Percentiles rank a stretch among this genome's conserved stretches.
These are phyloP conservation scores for Candida sanyiensis DNA, from an alignment of 805 yeast species.

Conservation along the genomic window DNA sequence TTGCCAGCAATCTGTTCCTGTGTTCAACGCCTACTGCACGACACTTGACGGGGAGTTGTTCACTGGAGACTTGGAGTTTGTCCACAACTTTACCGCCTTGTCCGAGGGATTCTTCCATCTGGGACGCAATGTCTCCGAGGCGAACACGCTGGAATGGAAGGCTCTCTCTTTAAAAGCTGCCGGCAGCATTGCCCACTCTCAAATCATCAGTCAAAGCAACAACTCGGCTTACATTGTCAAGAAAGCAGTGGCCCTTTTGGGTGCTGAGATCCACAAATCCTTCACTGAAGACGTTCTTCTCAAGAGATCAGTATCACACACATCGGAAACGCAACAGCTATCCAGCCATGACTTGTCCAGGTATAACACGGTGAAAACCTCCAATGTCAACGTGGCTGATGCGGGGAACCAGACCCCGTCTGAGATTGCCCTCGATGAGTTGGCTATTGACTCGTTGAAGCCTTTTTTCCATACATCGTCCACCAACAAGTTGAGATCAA, in stretches of 20 bases:
- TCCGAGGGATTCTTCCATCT: constrained; percentile 24
- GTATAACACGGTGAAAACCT: constrained; percentile 16
- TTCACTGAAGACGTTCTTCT: constrained; percentile 23
- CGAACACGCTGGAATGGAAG: constrained; percentile 32
- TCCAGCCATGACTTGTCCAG: constrained; percentile 7
- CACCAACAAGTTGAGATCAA: constrained; percentile 51
- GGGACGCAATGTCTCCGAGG: constrained; percentile 15
- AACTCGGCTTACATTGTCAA: constrained; percentile 13
- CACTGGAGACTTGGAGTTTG: constrained; percentile 58
- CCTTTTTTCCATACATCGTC: constrained; percentile 60
- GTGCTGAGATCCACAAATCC: constrained; percentile 16
- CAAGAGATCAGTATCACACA: constrained; percentile 16
- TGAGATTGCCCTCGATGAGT: constrained; percentile 25
- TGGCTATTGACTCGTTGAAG: constrained; percentile 40
- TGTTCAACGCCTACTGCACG: constrained; percentile 43
- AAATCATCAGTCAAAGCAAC: constrained; percentile 15
- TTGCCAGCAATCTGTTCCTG: constrained; percentile 44
- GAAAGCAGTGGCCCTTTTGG: constrained; percentile 16
- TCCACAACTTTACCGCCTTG: constrained; percentile 39
- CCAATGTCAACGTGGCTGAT: constrained; percentile 6
- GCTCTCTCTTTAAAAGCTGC: constrained; percentile 43
- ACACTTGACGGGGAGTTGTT: constrained; percentile 58
- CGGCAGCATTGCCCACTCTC: constrained; percentile 30
- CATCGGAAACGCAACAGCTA: constrained; percentile 21
- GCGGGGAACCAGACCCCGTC: constrained; percentile 10